phyloP scores from a whole-genome alignment of 2,329 filamentous ascomycete genomes.

The Trichoderma gracile region DNA sequence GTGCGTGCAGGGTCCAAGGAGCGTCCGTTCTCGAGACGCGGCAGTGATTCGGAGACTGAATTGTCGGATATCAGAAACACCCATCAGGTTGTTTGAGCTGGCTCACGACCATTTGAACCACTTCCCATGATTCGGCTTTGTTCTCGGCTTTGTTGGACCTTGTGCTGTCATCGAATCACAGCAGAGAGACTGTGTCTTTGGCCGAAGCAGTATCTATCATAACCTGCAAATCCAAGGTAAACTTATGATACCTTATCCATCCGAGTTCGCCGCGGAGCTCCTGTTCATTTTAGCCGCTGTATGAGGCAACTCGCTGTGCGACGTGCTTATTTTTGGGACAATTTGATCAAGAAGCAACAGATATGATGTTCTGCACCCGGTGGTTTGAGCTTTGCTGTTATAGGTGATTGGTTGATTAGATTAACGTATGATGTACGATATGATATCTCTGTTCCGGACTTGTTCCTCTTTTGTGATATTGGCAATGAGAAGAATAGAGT shows the following conservation, averaged over 20 bases:
- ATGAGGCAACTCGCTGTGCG: background rate
- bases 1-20: slow-evolving; percentile 37
- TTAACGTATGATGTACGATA: slow-evolving; percentile 7
- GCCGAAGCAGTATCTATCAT: background rate
- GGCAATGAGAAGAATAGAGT: background rate
- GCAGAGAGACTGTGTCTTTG: background rate
- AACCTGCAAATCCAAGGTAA: background rate
- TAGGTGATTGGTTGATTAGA: background rate
- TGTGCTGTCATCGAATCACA: too few relatives aligned
- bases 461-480: background rate
- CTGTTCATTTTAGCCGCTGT: background rate
- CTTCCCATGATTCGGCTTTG: background rate
- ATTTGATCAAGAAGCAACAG: slow-evolving; percentile 5
- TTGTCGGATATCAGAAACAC: slow-evolving; percentile 37
- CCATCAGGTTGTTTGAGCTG: slow-evolving; percentile 29
- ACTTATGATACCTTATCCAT: slow-evolving; percentile 1
- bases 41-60: slow-evolving; percentile 44
- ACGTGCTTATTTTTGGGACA: slow-evolving; percentile 1
- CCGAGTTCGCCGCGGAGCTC: too few relatives aligned
- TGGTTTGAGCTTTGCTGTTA: background rate
- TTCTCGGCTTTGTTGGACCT: background rate
- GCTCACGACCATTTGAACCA: background rate
- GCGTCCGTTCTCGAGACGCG: slow-evolving; percentile 35
- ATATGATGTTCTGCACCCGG: background rate
- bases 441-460: background rate